Evolutionary conservation across 2,329 filamentous ascomycete species (phyloP).

Genomic region (Davidsoniella eucalypti): DNA sequence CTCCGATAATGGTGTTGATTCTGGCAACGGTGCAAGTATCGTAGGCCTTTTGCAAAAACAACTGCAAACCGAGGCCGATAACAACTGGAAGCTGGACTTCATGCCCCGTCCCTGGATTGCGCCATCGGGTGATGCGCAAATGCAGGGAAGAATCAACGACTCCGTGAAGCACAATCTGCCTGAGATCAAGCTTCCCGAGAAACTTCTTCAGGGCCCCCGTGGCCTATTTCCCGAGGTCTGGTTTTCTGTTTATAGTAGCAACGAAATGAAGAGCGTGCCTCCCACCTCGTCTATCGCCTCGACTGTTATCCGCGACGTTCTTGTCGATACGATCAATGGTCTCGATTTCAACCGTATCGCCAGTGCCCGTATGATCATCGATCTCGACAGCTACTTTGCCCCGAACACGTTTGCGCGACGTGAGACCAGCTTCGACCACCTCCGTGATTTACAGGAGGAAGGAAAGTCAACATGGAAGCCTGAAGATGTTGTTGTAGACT

Average conservation of each 20-base stretch:
- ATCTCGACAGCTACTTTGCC: conserved; percentile 88
- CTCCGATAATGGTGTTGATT: conserved; percentile 44
- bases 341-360: conserved; percentile 83
- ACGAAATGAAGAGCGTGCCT: conserved; percentile 81
- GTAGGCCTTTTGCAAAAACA: conserved; percentile 75
- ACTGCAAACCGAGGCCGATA: conserved; percentile 57
- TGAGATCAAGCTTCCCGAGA: conserved; percentile 54
- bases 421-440: conserved; percentile 78
- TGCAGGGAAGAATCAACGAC: conserved; percentile 40
- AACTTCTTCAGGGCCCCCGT: conserved; percentile 55
- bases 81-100: conserved; percentile 57
- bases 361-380: conserved; percentile 76
- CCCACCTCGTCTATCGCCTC: conserved; percentile 58
- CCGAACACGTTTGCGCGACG: conserved; percentile 83
- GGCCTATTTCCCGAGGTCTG: conserved; percentile 84
- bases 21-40: conserved; percentile 48
- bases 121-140: conserved; percentile 41
- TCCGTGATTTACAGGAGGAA: conserved; percentile 46
- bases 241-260: conserved; percentile 77
- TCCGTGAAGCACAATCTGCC: conserved; percentile 65
- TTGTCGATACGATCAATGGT: conserved; percentile 86
- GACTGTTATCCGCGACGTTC: conserved; percentile 66
- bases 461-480: conserved; percentile 80
- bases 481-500: conserved; percentile 93
- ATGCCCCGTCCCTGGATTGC: conserved; percentile 53